phyloP scores from a whole-genome alignment of 352 stramenopile species.

The Phytophthora tentaculata region DNA sequence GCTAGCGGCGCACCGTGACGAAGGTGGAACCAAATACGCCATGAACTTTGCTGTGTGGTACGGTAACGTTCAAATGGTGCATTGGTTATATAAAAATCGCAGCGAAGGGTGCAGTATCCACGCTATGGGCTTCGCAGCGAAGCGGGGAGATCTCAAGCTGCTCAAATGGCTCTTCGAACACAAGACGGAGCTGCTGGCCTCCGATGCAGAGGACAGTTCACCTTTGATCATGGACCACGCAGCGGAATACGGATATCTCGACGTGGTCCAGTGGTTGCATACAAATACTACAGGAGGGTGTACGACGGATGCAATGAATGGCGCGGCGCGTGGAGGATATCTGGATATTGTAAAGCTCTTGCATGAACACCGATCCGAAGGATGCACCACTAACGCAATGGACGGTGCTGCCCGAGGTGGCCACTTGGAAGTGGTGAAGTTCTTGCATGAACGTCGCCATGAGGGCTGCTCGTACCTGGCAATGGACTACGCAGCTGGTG shows the following conservation, averaged over 20 bases:
- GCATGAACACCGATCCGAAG: conserved; percentile 39
- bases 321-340: conserved; percentile 32
- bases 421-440: conserved; percentile 38
- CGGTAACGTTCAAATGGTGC: conserved; percentile 38
- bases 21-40: conserved; percentile 46
- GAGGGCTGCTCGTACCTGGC: conserved; percentile 38
- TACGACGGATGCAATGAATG: conserved; percentile 36
- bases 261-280: conserved; percentile 47
- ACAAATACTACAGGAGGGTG: conserved; percentile 30
- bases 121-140: conserved; percentile 41
- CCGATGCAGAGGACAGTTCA: conserved; percentile 18
- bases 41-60: conserved; percentile 50
- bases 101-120: conserved; percentile 37
- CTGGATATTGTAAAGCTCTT: conserved; percentile 47
- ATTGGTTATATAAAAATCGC: conserved; percentile 39
- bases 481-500: conserved; percentile 34
- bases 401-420: conserved; percentile 32
- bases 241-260: conserved; percentile 38
- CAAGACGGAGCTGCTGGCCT: conserved; percentile 17
- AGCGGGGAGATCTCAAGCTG: conserved; percentile 36
- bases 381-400: conserved; percentile 38
- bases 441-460: conserved; percentile 32
- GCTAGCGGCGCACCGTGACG: conserved; percentile 30
- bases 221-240: conserved; percentile 44
- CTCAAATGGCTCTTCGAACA: conserved; percentile 40